Evolutionary conservation across 495 filamentous ascomycete genomes (phyloP).

Genomic region (Aspergillus incahuasiensis): DNA sequence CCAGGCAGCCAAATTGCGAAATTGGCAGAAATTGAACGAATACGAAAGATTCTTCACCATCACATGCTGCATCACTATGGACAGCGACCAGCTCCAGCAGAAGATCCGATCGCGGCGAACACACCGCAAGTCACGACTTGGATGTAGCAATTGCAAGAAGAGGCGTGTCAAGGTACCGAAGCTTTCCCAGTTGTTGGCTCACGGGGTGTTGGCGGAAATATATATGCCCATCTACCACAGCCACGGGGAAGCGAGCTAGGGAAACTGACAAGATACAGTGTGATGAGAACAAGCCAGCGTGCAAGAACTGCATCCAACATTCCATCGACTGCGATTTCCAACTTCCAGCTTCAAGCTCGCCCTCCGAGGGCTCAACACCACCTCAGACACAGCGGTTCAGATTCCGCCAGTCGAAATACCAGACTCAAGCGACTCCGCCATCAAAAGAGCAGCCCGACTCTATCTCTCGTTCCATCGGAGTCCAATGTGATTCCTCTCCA

Average conservation of each 20-base stretch:
- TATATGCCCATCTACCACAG: too few species aligned
- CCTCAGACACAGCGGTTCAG: conserved; percentile 8
- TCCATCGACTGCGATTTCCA: conserved; percentile 31
- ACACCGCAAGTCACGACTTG: conserved; percentile 24
- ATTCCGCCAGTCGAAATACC: conserved; percentile 25
- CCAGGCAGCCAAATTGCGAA: conserved; percentile 2
- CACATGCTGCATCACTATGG: neutral
- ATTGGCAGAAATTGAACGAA: conserved; percentile 4
- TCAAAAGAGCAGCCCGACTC: neutral
- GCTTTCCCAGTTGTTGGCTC: too few species aligned
- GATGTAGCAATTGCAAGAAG: conserved; percentile 24
- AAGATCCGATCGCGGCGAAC: conserved; percentile 17
- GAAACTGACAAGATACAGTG: conserved; percentile 27
- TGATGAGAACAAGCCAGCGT: conserved; percentile 35
- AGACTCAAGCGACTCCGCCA: neutral
- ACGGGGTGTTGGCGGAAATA: too few species aligned
- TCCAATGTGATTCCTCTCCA: conserved; percentile 14
- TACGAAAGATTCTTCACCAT: neutral
- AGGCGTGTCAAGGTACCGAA: conserved; percentile 23
- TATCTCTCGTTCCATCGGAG: conserved; percentile 5
- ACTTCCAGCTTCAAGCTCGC: neutral
- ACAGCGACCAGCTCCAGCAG: neutral
- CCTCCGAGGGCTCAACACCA: neutral
- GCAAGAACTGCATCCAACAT: conserved; percentile 30
- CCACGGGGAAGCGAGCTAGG: too few species aligned